These are phyloP conservation scores for Trichosporon sp. DNA, from an alignment of 1,284 basidiomycete genomes.

Conservation along the genomic window DNA sequence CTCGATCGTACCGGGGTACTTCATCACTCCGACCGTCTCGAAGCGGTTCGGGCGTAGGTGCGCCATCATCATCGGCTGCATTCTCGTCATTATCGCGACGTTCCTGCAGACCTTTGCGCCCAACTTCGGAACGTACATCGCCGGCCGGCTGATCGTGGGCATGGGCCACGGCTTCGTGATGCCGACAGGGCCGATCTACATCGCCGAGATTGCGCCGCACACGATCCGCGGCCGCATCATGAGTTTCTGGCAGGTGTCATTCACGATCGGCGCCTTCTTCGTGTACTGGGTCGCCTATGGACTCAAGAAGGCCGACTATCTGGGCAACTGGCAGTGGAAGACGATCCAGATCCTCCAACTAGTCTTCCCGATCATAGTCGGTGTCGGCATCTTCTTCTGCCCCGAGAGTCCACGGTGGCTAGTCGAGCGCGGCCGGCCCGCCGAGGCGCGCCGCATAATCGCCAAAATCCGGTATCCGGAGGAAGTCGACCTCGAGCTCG, in stretches of 20 bases:
- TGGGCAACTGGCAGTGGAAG: conserved; percentile 18
- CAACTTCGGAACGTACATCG: conserved; percentile 3
- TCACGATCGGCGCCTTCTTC: conserved; percentile 4
- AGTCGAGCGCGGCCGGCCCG: conserved; percentile 45
- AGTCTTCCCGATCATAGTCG: conserved; percentile 13
- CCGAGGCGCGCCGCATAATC: conserved; percentile 19
- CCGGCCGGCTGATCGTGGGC: conserved; percentile 2
- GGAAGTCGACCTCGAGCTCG: conserved; percentile 19
- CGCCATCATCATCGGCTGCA: background rate
- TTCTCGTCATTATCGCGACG: background rate
- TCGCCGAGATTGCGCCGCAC: background rate
- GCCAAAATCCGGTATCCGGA: conserved; percentile 11
- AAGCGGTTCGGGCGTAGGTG: background rate
- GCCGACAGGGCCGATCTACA: conserved; percentile 5
- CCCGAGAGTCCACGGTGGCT: conserved; percentile 59
- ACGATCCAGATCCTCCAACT: conserved; percentile 15
- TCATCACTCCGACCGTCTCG: background rate
- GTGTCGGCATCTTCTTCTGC: conserved; percentile 47
- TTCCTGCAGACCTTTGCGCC: conserved; percentile 3
- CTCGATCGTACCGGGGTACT: conserved; percentile 1
- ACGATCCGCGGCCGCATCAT: conserved; percentile 1
- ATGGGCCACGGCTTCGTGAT: conserved; percentile 4
- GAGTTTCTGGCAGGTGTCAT: conserved; percentile 5
- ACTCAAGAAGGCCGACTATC: conserved; percentile 12
- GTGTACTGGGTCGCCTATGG: conserved; percentile 11